phyloP scores from a whole-genome alignment of 345 rosid genomes.

The Eucalyptus dawsonii region DNA sequence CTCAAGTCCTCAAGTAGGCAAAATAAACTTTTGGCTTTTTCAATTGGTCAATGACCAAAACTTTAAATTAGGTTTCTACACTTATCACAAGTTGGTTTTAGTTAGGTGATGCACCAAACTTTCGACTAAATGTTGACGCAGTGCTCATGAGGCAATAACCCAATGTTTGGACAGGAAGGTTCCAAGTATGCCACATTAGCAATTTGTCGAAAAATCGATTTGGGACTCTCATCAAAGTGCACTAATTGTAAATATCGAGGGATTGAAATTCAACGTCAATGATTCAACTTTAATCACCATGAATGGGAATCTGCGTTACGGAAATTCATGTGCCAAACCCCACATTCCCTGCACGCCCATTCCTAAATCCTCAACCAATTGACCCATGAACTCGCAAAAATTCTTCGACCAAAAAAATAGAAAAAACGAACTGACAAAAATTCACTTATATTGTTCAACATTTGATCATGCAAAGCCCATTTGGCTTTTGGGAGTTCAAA shows the following conservation, averaged over 20 bases:
- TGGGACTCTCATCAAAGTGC: neutral
- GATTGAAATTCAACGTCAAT: neutral
- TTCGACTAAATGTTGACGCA: neutral
- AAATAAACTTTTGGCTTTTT: rapidly evolving
- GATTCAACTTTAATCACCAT: neutral
- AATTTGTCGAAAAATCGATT: too few species aligned
- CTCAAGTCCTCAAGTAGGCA: neutral
- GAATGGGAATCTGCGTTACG: neutral
- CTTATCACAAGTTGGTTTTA: neutral
- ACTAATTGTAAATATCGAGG: neutral
- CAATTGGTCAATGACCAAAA: neutral
- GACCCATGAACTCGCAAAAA: neutral
- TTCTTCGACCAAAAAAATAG: neutral
- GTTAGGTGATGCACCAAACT: neutral
- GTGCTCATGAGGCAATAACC: neutral
- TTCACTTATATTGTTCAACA: neutral
- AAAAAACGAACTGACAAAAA: neutral
- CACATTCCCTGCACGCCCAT: neutral
- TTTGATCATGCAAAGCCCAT: too few species aligned
- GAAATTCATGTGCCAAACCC: neutral
- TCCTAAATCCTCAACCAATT: neutral
- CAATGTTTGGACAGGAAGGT: neutral
- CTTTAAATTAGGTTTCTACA: neutral
- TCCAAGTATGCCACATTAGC: neutral
- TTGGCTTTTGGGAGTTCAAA: neutral